These are phyloP conservation scores for Hylodesmum podocarpum DNA, from an alignment of 306 rosid species.

Conservation along the genomic window DNA sequence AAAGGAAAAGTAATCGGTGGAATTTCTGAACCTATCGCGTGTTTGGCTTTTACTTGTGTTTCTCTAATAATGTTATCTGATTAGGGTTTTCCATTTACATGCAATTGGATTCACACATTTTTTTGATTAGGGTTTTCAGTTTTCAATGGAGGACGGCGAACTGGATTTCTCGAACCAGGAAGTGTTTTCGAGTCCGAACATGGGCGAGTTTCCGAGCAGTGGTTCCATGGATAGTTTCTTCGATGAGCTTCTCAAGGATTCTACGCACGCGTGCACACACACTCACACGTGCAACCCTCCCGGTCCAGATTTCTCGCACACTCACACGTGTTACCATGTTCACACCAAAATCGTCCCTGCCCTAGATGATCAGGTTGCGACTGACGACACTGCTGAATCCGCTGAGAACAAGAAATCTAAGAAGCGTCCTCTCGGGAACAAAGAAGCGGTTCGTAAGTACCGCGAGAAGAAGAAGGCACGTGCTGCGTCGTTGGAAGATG, in stretches of 20 bases:
- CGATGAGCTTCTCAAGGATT: slow-evolving; percentile 75
- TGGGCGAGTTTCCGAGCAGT: slow-evolving; percentile 63
- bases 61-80: background rate
- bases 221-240: slow-evolving; percentile 89
- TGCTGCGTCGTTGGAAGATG: slow-evolving; percentile 88
- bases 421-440: slow-evolving; percentile 75
- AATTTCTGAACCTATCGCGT: slow-evolving; percentile 33
- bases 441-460: slow-evolving; percentile 92
- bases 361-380: slow-evolving; percentile 61
- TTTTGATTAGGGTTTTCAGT: slow-evolving; percentile 19
- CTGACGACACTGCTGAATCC: slow-evolving; percentile 87
- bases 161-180: slow-evolving; percentile 77
- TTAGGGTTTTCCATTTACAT: slow-evolving; percentile 40
- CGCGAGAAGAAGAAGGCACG: slow-evolving; percentile 96
- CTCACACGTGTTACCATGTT: slow-evolving; percentile 94
- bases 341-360: slow-evolving; percentile 87
- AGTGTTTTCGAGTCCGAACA: slow-evolving; percentile 62
- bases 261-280: slow-evolving; percentile 87
- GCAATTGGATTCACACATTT: background rate
- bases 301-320: slow-evolving; percentile 87
- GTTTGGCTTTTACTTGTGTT: background rate
- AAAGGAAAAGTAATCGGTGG: slow-evolving; percentile 6
- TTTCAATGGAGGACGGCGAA: slow-evolving; percentile 88
- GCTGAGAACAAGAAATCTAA: slow-evolving; percentile 67
- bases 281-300: slow-evolving; percentile 99